Conservation (phyloP, 148 eudicot species). For the Nepenthes mirabilis region DNA sequence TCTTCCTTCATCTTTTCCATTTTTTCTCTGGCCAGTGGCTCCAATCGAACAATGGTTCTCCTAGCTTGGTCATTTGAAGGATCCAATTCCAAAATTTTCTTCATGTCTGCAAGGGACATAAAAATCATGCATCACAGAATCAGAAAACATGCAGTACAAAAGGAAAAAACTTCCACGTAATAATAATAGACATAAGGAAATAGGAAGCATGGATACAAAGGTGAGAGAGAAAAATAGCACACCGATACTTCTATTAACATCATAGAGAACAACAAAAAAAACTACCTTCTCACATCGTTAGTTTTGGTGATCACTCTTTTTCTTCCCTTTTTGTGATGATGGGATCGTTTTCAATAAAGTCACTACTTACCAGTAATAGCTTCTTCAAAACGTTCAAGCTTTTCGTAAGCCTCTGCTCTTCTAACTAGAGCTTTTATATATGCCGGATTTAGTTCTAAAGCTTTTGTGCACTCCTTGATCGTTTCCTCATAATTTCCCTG, state of each 20-base stretch:
- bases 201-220: background rate
- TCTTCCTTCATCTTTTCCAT: constrained; percentile 93
- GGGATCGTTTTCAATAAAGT: background rate
- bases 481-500: constrained; percentile 70
- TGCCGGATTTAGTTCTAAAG: constrained; percentile 68
- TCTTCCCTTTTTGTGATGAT: background rate
- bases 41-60: constrained; percentile 64
- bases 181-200: background rate
- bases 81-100: constrained; percentile 73
- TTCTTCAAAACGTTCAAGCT: constrained; percentile 88
- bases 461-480: constrained; percentile 75
- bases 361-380: constrained; percentile 65
- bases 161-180: background rate
- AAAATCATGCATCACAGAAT: background rate
- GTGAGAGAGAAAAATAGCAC: background rate
- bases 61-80: constrained; percentile 69
- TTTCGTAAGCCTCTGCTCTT: constrained; percentile 83
- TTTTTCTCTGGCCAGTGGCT: constrained; percentile 85
- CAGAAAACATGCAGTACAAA: background rate
- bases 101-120: constrained; percentile 38
- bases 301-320: background rate
- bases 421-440: constrained; percentile 69
- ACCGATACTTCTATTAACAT: background rate
- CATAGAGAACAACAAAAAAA: background rate
- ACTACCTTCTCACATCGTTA: background rate